Evolutionary conservation across 768 basidiomycete species (phyloP), one percentile per base, ranked within the genome.

Genomic region (Collybia nuda): DNA sequence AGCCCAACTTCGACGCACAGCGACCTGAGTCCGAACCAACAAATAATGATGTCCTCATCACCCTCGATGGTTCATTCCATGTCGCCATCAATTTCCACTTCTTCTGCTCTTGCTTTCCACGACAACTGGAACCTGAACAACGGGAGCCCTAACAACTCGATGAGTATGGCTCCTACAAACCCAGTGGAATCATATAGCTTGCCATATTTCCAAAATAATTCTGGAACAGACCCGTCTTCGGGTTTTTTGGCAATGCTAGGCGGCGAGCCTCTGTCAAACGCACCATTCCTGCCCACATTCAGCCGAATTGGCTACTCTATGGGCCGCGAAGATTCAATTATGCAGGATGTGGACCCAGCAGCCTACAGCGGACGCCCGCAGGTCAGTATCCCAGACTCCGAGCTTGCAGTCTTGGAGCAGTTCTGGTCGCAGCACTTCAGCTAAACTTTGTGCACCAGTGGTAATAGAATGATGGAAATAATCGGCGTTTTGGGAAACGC

Each of bases 241-340:
- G 65, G 63, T n/a, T 67, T 62, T 50, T 55, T 70, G 17, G 72
- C 68, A 15, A 74, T 77, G 70, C 59, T 70, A 19, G 68, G 71
- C 23, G 75, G 75, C 17, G 66, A 74, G 45, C 66, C 69, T 38
- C 63, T 77, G 29, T 64, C 73, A 9, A 62, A 72, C 48, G 63
- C 67, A 12, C 75, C 74, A 32, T 76, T 68, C 61, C 58, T 63
- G n/a, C 59, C 59, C 15, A 56, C 62, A 12, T 60, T 60, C 36
- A 54, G 56, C 36, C 54, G 51, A 22, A 6, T 46, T 52, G 24
- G 53, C 51, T 7, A 56, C 48, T 1, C 42, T 52, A 22, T 35
- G 32, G n/a, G 54, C 49, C 19, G 40, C 32, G 18, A 26, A 41
- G 22, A 38, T 51, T 15, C 55, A 43, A 45, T 50, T 48, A 15